Base-by-base conservation (phyloP, 2,329 filamentous ascomycete species). In the Clonostachys rhizophaga region DNA sequence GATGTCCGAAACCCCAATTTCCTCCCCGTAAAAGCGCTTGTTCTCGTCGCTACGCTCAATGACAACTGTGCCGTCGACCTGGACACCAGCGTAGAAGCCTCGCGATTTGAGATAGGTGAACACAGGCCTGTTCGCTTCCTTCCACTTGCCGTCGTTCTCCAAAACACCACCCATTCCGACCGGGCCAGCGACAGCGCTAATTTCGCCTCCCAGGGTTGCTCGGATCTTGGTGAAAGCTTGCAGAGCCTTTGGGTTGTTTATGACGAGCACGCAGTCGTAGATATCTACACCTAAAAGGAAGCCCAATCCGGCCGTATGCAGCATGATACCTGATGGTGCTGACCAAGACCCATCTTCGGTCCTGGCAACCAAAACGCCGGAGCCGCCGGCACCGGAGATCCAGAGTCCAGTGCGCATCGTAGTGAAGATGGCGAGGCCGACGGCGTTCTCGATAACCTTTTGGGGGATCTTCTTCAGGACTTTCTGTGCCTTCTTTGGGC, bases 21-120 rank as follows among this genome's bases (percentile, higher is more conserved):
- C 55, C 17, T 87, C 75, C 11, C 84, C 84, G 61, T 95, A 96
- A 59, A 95, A 95, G 8, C 81, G 79, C 47, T 88, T 86, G 57
- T 96, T 96, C 60, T 92, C 91, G 52, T 91, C 88, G 2, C 78
- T 84, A 34, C 91, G 79, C 63, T 94, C 88, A 41, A 92, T 87
- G 44, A 96, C 76, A 13, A 95, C 79, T 0, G 90, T 95, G 17
- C 91, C 91, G 58, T 95, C 90, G 16, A 95, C 78, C 57, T 92
- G 87, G 1, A 95, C 81, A 16, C 90, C 89, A 2, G 89, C 90
- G 57, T 94, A 95, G 53, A 95, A 83, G 2, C 91, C 91, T 46
- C 90, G 79, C 45, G 86, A 91, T 68, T 95, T 95, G 66, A 95
- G 79, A 60, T 96, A 95, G 2, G 71, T 72, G 50, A 75, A 76